Conservation (phyloP, 202 grass and related monocot genomes). For the Panicum hallii region DNA sequence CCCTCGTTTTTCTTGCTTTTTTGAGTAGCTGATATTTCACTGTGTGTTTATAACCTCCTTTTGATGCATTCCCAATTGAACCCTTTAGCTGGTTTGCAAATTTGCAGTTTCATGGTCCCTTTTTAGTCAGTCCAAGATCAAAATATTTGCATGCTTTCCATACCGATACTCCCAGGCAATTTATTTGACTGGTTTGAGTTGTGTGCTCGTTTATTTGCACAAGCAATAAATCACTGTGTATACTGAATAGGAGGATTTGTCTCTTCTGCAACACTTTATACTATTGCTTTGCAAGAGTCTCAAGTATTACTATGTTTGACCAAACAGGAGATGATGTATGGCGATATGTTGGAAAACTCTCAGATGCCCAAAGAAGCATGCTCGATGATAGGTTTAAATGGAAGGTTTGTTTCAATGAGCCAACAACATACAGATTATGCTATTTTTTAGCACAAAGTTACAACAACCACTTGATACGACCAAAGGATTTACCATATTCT, state of each 20-base stretch:
- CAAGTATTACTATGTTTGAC: constrained; percentile 27
- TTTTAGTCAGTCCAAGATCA: background rate
- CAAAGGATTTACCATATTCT: constrained; percentile 2
- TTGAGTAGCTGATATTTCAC: background rate
- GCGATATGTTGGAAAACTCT: constrained; percentile 97
- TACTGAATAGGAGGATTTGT: constrained; percentile 12
- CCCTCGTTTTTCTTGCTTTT: background rate
- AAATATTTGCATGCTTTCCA: background rate
- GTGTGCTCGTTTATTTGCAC: background rate
- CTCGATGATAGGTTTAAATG: constrained; percentile 99
- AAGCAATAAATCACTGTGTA: background rate
- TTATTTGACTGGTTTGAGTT: background rate
- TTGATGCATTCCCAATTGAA: background rate
- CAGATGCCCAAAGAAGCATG: constrained; percentile 99
- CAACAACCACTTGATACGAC: background rate
- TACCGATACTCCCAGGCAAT: background rate
- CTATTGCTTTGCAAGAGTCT: constrained; percentile 21
- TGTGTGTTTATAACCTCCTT: background rate
- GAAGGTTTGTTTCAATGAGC: constrained; percentile 71
- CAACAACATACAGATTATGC: background rate
- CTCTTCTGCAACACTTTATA: constrained; percentile 11
- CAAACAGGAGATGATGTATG: constrained; percentile 94
- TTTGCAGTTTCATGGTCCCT: background rate
- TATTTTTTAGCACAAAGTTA: constrained; percentile 26
- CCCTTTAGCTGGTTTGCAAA: background rate